These are phyloP conservation scores for Tetrahymena thermophila DNA, from an alignment of 73 alveolate genomes.

Conservation along the genomic window DNA sequence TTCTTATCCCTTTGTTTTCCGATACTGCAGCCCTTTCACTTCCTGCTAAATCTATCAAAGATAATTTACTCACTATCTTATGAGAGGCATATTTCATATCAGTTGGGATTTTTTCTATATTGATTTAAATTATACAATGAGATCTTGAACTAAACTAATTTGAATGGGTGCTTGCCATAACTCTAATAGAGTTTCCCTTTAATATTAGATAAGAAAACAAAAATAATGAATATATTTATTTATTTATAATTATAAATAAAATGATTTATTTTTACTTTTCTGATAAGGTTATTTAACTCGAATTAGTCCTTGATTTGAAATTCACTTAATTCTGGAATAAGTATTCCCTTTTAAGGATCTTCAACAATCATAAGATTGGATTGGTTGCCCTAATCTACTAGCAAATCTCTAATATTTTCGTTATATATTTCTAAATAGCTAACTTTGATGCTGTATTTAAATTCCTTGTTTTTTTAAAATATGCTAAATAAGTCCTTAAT, in stretches of 20 bases:
- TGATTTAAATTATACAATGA: conserved; percentile 82
- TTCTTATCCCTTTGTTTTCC: conserved; percentile 93
- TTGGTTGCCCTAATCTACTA: conserved; percentile 52
- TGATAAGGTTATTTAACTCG: background rate
- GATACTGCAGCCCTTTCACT: conserved; percentile 95
- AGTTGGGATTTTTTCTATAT: conserved; percentile 76
- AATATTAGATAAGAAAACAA: conserved; percentile 27
- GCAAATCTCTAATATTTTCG: conserved; percentile 85
- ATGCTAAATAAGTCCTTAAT: background rate
- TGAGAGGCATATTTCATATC: conserved; percentile 75
- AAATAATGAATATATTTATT: background rate
- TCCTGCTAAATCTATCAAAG: conserved; percentile 96
- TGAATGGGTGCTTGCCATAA: conserved; percentile 98
- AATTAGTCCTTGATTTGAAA: background rate
- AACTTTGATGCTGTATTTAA: conserved; percentile 58
- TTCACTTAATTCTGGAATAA: conserved; percentile 47
- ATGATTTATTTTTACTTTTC: background rate
- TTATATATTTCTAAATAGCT: conserved; percentile 91
- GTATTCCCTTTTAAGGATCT: conserved; percentile 15
- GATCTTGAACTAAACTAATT: conserved; percentile 93
- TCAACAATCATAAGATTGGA: conserved; percentile 21
- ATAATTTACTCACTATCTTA: conserved; percentile 76
- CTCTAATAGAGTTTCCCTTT: conserved; percentile 94
- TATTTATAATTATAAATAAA: background rate
- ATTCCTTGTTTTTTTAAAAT: background rate